Percentiles rank a stretch among this genome's conserved stretches.
Conservation (phyloP, 106 monocot species). For the Dendrobium catenatum region DNA sequence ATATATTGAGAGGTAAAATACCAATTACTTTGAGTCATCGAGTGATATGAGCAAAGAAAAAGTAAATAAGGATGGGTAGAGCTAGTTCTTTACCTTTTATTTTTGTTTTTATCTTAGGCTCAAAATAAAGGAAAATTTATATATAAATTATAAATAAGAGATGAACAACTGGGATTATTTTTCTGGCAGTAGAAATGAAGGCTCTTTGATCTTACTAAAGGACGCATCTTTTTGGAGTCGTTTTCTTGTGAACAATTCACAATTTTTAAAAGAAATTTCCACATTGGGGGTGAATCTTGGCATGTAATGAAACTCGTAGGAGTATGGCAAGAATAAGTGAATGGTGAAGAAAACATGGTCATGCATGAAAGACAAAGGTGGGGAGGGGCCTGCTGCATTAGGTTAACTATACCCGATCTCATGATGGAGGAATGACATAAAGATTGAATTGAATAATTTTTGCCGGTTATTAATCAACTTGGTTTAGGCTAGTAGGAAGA, state of each 20-base stretch:
- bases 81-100: not conserved
- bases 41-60: not conserved
- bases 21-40: not conserved
- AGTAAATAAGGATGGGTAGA: not conserved
- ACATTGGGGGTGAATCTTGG: too few relatives aligned
- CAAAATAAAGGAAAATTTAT: not conserved
- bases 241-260: too few relatives aligned
- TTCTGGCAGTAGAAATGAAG: too few relatives aligned
- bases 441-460: not conserved
- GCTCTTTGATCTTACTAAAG: too few relatives aligned
- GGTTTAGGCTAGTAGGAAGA: not conserved
- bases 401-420: not conserved
- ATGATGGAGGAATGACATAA: not conserved
- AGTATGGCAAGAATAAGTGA: too few relatives aligned
- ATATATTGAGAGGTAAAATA: not conserved
- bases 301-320: too few relatives aligned
- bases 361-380: too few relatives aligned
- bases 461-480: not conserved
- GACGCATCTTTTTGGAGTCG: too few relatives aligned
- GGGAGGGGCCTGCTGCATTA: too few relatives aligned
- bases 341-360: too few relatives aligned
- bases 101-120: not conserved
- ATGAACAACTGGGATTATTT: not conserved
- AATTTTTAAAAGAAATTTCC: too few relatives aligned
- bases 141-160: not conserved